These are phyloP conservation scores for Pilobolus umbonatus DNA, from an alignment of 192 early-diverging fungal species.

Conservation along the genomic window DNA sequence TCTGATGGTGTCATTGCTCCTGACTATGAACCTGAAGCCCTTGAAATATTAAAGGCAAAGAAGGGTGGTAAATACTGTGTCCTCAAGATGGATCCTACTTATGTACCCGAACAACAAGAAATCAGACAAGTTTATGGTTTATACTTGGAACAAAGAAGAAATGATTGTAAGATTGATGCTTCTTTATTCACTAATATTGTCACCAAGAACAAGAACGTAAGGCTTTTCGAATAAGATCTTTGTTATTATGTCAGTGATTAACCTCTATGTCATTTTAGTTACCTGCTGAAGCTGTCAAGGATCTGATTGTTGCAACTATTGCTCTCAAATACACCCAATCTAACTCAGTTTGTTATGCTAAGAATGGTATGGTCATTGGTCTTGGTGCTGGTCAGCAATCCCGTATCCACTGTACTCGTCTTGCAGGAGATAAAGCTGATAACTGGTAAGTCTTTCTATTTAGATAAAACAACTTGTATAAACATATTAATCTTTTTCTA, in stretches of 20 bases:
- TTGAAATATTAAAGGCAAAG: slow-evolving; percentile 90
- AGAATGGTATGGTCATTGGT: slow-evolving; percentile 95
- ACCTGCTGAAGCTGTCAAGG: slow-evolving; percentile 63
- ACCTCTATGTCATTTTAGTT: slow-evolving; percentile 32
- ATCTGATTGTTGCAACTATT: slow-evolving; percentile 95
- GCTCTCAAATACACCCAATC: slow-evolving; percentile 99
- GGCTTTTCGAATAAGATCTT: not conserved
- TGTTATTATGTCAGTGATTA: not conserved
- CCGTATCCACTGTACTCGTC: slow-evolving; percentile 96
- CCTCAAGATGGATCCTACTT: slow-evolving; percentile 86
- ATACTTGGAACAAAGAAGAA: slow-evolving; percentile 87
- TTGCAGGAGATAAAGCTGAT: slow-evolving; percentile 99
- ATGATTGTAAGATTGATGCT: slow-evolving; percentile 73
- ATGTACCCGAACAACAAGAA: slow-evolving; percentile 82
- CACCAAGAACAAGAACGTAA: slow-evolving; percentile 68
- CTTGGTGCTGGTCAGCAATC: slow-evolving; percentile 98
- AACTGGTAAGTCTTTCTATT: slow-evolving; percentile 59
- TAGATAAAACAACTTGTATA: not conserved
- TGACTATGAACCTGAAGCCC: slow-evolving; percentile 76
- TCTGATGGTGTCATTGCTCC: slow-evolving; percentile 98
- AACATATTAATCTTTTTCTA: not conserved
- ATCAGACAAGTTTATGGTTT: slow-evolving; percentile 95
- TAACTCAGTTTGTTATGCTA: slow-evolving; percentile 98
- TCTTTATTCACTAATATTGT: slow-evolving; percentile 85
- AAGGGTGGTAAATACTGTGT: slow-evolving; percentile 98